phyloP scores from a whole-genome alignment of 129 eudicot genomes.

The Flaveria robusta region DNA sequence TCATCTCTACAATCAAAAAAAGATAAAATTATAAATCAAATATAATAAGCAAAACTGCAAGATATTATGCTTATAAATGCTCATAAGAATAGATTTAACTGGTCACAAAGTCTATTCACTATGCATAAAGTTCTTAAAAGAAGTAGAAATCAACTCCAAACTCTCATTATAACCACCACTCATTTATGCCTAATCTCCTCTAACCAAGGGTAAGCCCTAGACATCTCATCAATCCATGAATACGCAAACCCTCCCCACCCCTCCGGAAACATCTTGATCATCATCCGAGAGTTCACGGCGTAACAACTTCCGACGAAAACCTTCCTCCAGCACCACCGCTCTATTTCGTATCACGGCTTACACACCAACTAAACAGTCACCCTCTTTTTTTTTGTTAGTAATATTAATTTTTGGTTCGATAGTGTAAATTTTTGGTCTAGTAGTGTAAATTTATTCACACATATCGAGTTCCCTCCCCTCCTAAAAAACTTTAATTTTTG shows the following conservation, averaged over 20 bases:
- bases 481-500: no score
- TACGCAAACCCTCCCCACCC: slow-evolving; percentile 74
- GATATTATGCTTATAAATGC: not conserved
- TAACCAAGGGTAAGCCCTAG: slow-evolving; percentile 19
- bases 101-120: not conserved
- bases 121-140: no score
- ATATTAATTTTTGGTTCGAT: no score
- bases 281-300: slow-evolving; percentile 54
- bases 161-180: no score
- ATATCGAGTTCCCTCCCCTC: no score
- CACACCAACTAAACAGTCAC: slow-evolving; percentile 70
- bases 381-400: no score
- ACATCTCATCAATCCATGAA: slow-evolving; percentile 59
- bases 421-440: no score
- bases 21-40: not conserved
- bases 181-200: no score
- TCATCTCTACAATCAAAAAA: slow-evolving; percentile 26
- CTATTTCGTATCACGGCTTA: slow-evolving; percentile 81
- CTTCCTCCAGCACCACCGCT: slow-evolving; percentile 65
- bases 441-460: no score
- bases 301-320: slow-evolving; percentile 78
- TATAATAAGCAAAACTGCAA: not conserved
- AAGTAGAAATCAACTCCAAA: no score
- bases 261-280: slow-evolving; percentile 65
- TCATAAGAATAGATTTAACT: not conserved